Percentiles rank a stretch among this genome's conserved stretches.
Conservation (phyloP, 179 eudicot species). For the Sideroxylon spinosum region DNA sequence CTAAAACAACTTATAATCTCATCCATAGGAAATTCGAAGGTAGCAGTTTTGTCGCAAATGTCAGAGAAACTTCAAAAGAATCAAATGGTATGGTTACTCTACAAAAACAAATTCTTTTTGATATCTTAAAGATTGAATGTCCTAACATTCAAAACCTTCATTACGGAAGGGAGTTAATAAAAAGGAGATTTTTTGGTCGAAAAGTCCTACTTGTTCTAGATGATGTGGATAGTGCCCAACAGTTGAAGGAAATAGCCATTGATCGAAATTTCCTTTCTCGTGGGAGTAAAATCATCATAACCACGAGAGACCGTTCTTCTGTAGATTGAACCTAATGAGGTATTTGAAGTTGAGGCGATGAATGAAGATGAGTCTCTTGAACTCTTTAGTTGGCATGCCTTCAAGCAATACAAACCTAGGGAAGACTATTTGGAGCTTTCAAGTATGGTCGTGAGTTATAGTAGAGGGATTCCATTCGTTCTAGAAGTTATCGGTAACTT, state of each 20-base stretch:
- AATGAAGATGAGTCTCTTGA: background rate
- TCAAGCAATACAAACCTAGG: background rate
- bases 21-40: too few species aligned
- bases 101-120: too few species aligned
- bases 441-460: background rate
- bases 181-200: too few species aligned
- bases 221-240: too few species aligned
- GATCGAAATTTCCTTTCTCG: background rate
- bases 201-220: too few species aligned
- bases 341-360: background rate
- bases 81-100: too few species aligned
- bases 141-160: too few species aligned
- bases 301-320: slow-evolving; percentile 1
- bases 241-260: background rate
- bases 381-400: slow-evolving; percentile 15
- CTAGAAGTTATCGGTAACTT: background rate
- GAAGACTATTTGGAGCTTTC: background rate
- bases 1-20: too few species aligned
- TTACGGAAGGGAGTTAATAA: too few species aligned
- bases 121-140: too few species aligned
- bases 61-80: too few species aligned
- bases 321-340: background rate
- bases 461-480: background rate
- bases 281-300: slow-evolving; percentile 12
- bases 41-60: too few species aligned